phyloP scores from a whole-genome alignment of 495 filamentous ascomycete genomes.

The Cladorrhinum samala region DNA sequence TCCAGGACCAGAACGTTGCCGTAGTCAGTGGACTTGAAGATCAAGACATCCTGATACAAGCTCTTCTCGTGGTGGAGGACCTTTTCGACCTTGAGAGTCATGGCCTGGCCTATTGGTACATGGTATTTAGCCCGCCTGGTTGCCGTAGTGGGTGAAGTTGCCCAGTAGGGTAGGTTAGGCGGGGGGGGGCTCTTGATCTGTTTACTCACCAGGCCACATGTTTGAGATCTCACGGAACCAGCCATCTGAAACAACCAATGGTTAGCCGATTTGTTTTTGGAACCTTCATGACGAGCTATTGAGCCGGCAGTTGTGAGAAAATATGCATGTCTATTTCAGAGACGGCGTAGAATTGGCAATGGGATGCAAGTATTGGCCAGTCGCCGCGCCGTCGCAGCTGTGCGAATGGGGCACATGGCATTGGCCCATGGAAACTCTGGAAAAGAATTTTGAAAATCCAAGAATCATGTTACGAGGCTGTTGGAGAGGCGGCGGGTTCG shows the following conservation, averaged over 20 bases:
- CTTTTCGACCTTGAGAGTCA: slow-evolving; percentile 97
- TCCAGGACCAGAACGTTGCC: slow-evolving; percentile 96
- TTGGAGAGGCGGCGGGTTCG: no score
- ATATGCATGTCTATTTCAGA: neutral
- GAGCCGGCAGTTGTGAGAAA: neutral
- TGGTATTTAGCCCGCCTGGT: neutral
- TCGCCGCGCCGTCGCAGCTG: neutral
- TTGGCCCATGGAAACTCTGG: neutral
- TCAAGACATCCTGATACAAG: slow-evolving; percentile 96
- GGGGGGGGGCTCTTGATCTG: neutral
- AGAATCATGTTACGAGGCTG: no score
- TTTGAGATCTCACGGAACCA: slow-evolving; percentile 98
- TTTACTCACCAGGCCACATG: slow-evolving; percentile 80
- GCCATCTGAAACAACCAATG: slow-evolving; percentile 63
- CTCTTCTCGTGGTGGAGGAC: slow-evolving; percentile 98
- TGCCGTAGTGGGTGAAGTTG: neutral
- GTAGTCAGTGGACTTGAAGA: slow-evolving; percentile 96
- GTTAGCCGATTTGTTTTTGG: neutral
- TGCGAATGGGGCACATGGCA: neutral
- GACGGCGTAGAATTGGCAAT: neutral
- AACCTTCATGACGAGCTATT: neutral
- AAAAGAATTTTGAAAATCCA: neutral
- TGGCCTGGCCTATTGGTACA: slow-evolving; percentile 65
- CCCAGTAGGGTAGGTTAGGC: neutral
- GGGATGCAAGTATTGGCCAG: neutral